Evolutionary conservation across 1,284 basidiomycete species (phyloP).

Genomic region (Ganoderma sinense): DNA sequence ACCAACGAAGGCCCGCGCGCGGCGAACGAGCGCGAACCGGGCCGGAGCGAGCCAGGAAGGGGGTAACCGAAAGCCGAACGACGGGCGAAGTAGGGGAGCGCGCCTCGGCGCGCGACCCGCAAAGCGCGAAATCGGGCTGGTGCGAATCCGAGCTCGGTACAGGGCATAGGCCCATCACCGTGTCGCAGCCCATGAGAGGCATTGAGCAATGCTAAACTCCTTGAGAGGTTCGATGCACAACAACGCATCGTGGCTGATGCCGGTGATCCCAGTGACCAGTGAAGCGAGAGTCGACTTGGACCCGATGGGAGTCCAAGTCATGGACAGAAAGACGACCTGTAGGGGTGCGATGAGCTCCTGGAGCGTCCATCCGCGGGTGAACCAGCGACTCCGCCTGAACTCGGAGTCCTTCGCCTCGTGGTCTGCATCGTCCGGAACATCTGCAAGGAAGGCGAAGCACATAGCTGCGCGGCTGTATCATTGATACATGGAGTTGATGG

Average conservation of each 20-base stretch:
- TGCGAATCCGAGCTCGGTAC: too few relatives aligned
- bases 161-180: too few relatives aligned
- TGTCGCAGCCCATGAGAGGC: conserved; percentile 15
- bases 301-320: conserved; percentile 4
- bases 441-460: background rate
- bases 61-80: too few relatives aligned
- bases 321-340: conserved; percentile 9
- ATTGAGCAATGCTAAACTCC: conserved; percentile 4
- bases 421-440: background rate
- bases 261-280: conserved; percentile 9
- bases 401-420: background rate
- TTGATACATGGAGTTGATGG: conserved; percentile 12
- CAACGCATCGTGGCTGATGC: background rate
- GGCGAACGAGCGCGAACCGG: too few relatives aligned
- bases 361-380: conserved; percentile 15
- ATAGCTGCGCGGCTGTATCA: background rate
- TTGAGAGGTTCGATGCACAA: background rate
- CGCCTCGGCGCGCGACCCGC: too few relatives aligned
- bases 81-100: too few relatives aligned
- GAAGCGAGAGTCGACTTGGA: conserved; percentile 1
- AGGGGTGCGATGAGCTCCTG: conserved; percentile 17
- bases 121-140: too few relatives aligned
- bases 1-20: too few relatives aligned
- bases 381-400: conserved; percentile 6
- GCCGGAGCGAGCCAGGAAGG: too few relatives aligned